Base-by-base conservation (phyloP, 2,329 filamentous ascomycete genomes). In the Emydomyces testavorans region DNA sequence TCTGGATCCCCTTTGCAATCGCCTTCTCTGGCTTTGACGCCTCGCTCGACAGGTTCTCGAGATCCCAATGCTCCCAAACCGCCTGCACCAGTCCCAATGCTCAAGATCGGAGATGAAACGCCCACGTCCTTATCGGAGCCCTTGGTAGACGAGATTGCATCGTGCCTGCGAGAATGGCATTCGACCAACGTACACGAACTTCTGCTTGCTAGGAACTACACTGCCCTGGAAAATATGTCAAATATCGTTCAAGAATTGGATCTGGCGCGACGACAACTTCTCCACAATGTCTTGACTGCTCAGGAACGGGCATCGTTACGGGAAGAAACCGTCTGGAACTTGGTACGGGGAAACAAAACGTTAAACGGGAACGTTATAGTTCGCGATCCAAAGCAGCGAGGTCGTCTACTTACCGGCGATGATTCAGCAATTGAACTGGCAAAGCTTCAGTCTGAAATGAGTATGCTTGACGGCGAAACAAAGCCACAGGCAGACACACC, bases 21-120 rank as follows among this genome's bases (percentile, higher is more conserved):
- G 3, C 53, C 55, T 15, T 61, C 64, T 11, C 56, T 65, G 31
- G 62, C 64, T 16, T 57, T 63, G 35, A 64, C 64, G 1, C 63
- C 66, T 8, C 53, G 64, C 35, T 57, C 61, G 6, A 53, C 61
- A 21, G 48, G 59, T 32, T 62, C 64, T 24, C 77, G 82, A 53
- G 78, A 88, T 57, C 80, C 81, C 1, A 73, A 78, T 60, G 77
- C 58, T 18, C 60, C 63, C 7, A 87, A 86, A 57, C 92, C 90
- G 24, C 79, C 87, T 8, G 93, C 93, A 8, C 92, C 92, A 0
- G 89, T 98, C 6, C 92, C 92, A 3, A 92, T 96, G 84, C 75
- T 98, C 46, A 94, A 95, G 65, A 90, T 98, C 62, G 92, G 92
- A 50, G 92, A 98, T 61, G 92, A 98, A 70, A 94, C 88, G 1